Base-by-base conservation (phyloP, 768 basidiomycete species). In the Leccinum aurantiacum region DNA sequence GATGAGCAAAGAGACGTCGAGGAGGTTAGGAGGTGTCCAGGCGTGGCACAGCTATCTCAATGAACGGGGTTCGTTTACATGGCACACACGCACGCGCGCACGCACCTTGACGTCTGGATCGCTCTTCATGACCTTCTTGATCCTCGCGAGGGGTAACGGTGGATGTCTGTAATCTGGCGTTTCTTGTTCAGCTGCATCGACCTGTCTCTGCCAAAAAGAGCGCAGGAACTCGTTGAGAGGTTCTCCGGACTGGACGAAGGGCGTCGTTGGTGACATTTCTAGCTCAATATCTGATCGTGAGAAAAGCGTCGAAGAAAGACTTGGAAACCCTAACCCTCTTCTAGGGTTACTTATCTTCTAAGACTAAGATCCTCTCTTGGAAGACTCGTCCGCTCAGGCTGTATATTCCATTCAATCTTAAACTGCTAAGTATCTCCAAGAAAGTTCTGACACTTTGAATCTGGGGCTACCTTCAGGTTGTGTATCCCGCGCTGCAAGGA, bases 91-190 rank as follows among this genome's bases (percentile, higher is more conserved):
- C 2, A 44, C 41, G 41, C 41, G 0, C 44, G 24, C 1, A 70
- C 85, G 69, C 71, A 96, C 94, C 84, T 95, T 95, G 63, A 98
- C 93, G 67, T 95, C 93, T 3, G 93, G 92, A 77, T 95, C 94
- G 73, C 90, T 95, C 81, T 98, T 98, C 93, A 98, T 97, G 59
- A 98, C 96, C 74, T 98, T 98, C 81, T 98, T 98, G 69, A 98
- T 97, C 71, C 97, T 80, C 17, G 97, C 97, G 31, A 99, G 79
- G 4, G 96, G 96, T 11, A 98, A 79, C 6, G 91, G 88, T 2
- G 91, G 92, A 69, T 95, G 92, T 56, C 90, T 79, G 65, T 91
- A 92, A 75, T 95, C 94, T 25, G 90, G 90, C 0, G 86, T 90
- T 69, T 95, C 94, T 66, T 88, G 84, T 72, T 97, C 95, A 0